Base-by-base conservation (phyloP, 2,329 filamentous ascomycete species). In the Colletotrichum orchidophilum region DNA sequence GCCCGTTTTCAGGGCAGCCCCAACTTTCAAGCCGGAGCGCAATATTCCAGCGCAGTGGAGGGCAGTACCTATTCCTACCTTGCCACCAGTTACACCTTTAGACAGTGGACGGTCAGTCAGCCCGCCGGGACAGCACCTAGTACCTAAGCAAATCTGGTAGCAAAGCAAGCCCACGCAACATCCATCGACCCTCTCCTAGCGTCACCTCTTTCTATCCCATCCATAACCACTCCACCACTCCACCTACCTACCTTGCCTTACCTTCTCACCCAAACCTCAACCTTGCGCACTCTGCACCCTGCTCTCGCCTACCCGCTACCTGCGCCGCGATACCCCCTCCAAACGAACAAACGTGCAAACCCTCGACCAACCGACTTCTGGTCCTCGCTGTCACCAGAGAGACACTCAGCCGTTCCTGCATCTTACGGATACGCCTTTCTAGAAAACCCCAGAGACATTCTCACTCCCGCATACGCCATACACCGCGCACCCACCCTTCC, bases 171-270 rank as follows among this genome's bases (percentile, higher is more conserved):
- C 31, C 18, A 24, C n/a, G 54, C 54, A 57, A 57, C 59, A 61
- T 46, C 42, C 42, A 46, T 60, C 35, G 35, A 29, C 59, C 29
- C 49, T 50, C 58, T 31, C 59, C n/a, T 50, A 61, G 59, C 59
- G 59, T 61, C 59, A 61, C 59, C 59, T 61, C 59, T 61, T 61
- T 52, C 59, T 26, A 24, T 61, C 42, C 42, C 58, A 33, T 52
- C 59, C n/a, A 52, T 26, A 42, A 62, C 27, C 59, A 62, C 52
- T 29, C 52, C 58, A 27, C 26, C 58, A 49, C 58, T 27, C n/a
- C 58, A 46, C 42, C 58, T 52, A 52, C 42, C n/a, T 39, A 39
- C 5, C 35, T 39, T 12, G 18, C 35, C 39, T 46, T 46, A 46
- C 39, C 39, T 46, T 46, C 42, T 42, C 39, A 46, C 29, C 60